Conservation (phyloP, 192 early-diverging fungal species). For the Coemansia sp. region DNA sequence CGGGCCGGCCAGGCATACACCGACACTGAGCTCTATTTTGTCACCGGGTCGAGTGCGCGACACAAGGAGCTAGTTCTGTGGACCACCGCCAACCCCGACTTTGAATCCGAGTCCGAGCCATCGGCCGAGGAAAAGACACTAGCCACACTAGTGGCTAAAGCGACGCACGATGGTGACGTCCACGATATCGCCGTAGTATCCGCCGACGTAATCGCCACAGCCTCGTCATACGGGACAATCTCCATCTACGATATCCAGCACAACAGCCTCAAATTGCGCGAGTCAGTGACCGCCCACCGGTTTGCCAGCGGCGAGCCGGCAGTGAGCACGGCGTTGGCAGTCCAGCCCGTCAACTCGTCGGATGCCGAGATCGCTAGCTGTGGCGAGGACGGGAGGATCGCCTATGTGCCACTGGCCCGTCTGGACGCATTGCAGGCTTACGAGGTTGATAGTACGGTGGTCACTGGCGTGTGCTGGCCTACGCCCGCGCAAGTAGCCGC, state of each 20-base stretch:
- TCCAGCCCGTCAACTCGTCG: constrained; percentile 21
- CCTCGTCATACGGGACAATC: constrained; percentile 42
- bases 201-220: constrained; percentile 30
- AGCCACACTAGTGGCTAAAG: constrained; percentile 27
- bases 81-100: constrained; percentile 50
- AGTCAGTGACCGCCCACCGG: constrained; percentile 37
- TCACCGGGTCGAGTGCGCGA: constrained; percentile 41
- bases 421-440: constrained; percentile 33
- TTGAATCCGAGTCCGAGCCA: constrained; percentile 8
- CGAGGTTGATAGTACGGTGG: constrained; percentile 43
- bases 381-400: constrained; percentile 51
- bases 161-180: constrained; percentile 40
- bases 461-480: constrained; percentile 54
- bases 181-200: constrained; percentile 21
- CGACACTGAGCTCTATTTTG: constrained; percentile 43
- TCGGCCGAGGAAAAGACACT: neutral
- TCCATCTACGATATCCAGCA: constrained; percentile 36
- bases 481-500: constrained; percentile 41
- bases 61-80: constrained; percentile 54
- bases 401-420: constrained; percentile 20
- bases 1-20: constrained; percentile 48
- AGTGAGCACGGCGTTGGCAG: constrained; percentile 31
- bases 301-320: constrained; percentile 37
- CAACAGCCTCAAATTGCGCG: constrained; percentile 17
- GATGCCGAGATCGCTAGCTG: constrained; percentile 51